A percentile compares a stretch with the other conserved stretches of the same genome.
phyloP scores from a whole-genome alignment of 768 basidiomycete genomes.

The Auriscalpium microsporum region DNA sequence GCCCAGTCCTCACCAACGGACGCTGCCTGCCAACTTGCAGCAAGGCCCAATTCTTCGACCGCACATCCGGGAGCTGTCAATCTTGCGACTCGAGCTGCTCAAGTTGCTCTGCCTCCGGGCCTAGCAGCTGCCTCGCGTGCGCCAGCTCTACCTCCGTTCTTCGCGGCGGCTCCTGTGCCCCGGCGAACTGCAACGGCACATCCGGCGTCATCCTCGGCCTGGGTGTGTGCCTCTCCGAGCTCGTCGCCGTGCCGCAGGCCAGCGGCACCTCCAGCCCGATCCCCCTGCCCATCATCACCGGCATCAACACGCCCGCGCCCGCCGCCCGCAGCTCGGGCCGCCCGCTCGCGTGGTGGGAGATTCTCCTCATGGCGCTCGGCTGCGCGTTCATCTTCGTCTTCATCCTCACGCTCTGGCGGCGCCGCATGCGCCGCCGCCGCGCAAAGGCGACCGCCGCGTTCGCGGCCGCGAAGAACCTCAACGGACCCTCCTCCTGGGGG shows the following conservation, averaged over 20 bases:
- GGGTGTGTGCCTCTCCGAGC: constrained; percentile 72
- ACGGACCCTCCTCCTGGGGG: constrained; percentile 45
- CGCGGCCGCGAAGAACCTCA: constrained; percentile 48
- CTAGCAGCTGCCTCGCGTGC: constrained; percentile 67
- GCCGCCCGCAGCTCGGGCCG: constrained; percentile 17
- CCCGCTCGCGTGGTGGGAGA: constrained; percentile 72
- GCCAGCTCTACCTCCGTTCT: constrained; percentile 55
- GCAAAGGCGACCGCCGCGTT: constrained; percentile 59
- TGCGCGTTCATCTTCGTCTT: constrained; percentile 70
- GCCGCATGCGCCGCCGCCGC: constrained; percentile 59
- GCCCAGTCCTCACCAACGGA: constrained; percentile 67
- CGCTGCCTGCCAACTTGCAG: constrained; percentile 75
- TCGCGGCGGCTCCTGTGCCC: constrained; percentile 52
- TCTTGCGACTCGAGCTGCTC: constrained; percentile 71
- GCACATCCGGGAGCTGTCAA: constrained; percentile 52
- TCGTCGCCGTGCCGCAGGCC: constrained; percentile 45
- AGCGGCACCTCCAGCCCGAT: constrained; percentile 32
- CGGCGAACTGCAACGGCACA: constrained; percentile 47
- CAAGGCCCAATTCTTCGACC: constrained; percentile 65
- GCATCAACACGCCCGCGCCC: constrained; percentile 44
- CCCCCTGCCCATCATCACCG: constrained; percentile 49
- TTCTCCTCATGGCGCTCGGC: constrained; percentile 74
- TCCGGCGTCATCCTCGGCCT: constrained; percentile 57
- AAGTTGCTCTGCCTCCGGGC: constrained; percentile 65
- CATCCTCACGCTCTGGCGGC: constrained; percentile 61